Base-by-base conservation (phyloP, 495 filamentous ascomycete genomes). In the Durotheca rogersii region DNA sequence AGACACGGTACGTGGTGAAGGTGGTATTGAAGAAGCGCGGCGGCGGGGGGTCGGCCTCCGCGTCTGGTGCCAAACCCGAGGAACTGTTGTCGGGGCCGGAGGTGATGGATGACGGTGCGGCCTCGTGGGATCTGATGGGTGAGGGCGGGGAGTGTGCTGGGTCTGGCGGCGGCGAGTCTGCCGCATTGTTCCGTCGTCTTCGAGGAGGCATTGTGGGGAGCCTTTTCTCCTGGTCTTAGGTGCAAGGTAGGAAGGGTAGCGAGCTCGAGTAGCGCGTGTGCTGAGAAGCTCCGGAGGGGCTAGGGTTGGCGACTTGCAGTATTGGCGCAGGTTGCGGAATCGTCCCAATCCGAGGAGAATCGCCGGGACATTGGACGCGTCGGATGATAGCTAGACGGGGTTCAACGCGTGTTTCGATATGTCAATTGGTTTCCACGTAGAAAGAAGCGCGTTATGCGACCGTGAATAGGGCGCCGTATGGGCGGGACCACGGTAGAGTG, bases 11-110 rank as follows among this genome's bases (percentile, higher is more conserved):
- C 15, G 68, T 65, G 1, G 72, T 72, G 45, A 78, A 76, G 18
- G 70, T 76, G 0, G 72, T 75, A 58, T 72, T 73, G 64, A 73
- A 75, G 57, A 78, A 77, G 10, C 61, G 62, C 17, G 62, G 50
- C 11, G 43, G 62, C 17, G 62, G 50, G 9, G 43, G 31, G 20
- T 57, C 59, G 18, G 21, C n/a, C 7, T 45, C 46, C 0, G 32
- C 4, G 14, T 47, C 34, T 27, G 29, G 46, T 12, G 34, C 36
- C 10, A 23, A 32, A 9, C 9, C 23, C 23, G 9, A 27, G 23
- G 23, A 9, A 9, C 23, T 4, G 23, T 27, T 4, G 9, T 4
- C 18, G 47, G 41, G 32, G 18, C 27, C 41, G 4, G 51, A 51
- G 2, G 46, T 40, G 5, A 40, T 35, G 21, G 56, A 48, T 3